A percentile compares a stretch with the other conserved stretches of the same genome.
These are phyloP conservation scores for Saturnispora silvae DNA, from an alignment of 805 yeast genomes.

Conservation along the genomic window DNA sequence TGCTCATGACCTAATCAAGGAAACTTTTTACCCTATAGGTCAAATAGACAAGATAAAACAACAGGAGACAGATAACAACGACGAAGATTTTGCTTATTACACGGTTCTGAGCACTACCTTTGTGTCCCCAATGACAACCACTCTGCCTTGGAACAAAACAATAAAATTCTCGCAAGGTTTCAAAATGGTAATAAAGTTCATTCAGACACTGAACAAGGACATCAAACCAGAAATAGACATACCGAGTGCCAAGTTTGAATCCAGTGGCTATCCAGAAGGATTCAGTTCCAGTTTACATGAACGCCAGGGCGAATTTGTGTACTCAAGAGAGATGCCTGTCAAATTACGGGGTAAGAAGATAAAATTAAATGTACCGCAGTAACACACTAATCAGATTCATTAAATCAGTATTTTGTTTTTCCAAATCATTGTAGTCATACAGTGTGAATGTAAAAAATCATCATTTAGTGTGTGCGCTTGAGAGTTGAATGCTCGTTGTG, in stretches of 20 bases:
- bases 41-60: not conserved
- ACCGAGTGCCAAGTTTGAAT: too few relatives aligned
- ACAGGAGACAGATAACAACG: not conserved
- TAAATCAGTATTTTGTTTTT: conserved; percentile 40
- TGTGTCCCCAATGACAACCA: too few relatives aligned
- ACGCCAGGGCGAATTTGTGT: conserved; percentile 40
- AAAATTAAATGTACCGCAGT: not conserved
- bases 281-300: conserved; percentile 40
- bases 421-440: conserved; percentile 37
- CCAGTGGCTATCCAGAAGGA: conserved; percentile 35
- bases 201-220: too few relatives aligned
- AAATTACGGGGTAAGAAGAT: conserved; percentile 21
- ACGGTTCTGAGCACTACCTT: not conserved
- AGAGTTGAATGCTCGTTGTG: too few relatives aligned
- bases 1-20: conserved; percentile 1
- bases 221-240: too few relatives aligned
- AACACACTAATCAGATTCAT: conserved; percentile 32
- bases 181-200: too few relatives aligned
- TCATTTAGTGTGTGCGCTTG: conserved; percentile 21
- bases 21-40: conserved; percentile 11
- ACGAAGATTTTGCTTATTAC: too few relatives aligned
- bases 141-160: too few relatives aligned
- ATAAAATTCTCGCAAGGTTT: too few relatives aligned
- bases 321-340: conserved; percentile 38
- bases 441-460: conserved; percentile 39